These are phyloP conservation scores for Hypoxylon fuscum DNA, from an alignment of 495 filamentous ascomycete species.

Conservation along the genomic window DNA sequence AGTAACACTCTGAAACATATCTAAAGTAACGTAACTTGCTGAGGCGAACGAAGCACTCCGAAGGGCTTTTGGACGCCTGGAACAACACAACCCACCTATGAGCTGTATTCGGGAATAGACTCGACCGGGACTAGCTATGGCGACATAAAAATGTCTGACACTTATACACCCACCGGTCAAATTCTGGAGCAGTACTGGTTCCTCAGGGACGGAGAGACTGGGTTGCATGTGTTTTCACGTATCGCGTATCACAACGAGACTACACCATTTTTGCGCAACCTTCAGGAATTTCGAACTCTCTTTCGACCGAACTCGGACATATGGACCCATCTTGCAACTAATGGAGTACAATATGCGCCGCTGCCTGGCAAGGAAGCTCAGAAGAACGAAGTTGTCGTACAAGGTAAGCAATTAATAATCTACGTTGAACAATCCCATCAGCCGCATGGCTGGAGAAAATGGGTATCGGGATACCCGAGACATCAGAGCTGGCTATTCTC, in stretches of 20 bases:
- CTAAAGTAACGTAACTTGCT: slow-evolving; percentile 36
- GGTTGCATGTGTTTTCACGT: slow-evolving; percentile 64
- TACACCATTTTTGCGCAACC: slow-evolving; percentile 62
- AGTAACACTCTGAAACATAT: slow-evolving; percentile 30
- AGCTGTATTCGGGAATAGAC: slow-evolving; percentile 60
- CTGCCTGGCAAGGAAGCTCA: slow-evolving; percentile 57
- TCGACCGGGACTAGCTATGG: slow-evolving; percentile 56
- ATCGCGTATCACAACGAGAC: slow-evolving; percentile 64
- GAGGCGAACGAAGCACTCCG: slow-evolving; percentile 56
- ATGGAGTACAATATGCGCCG: slow-evolving; percentile 60
- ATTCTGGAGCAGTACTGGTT: slow-evolving; percentile 67
- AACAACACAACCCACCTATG: slow-evolving; percentile 50
- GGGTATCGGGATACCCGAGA: slow-evolving; percentile 27
- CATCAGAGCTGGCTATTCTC: slow-evolving; percentile 4
- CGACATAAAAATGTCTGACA: slow-evolving; percentile 61
- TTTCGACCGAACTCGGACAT: slow-evolving; percentile 63
- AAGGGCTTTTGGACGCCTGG: slow-evolving; percentile 63
- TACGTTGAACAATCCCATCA: slow-evolving; percentile 16
- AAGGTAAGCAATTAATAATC: slow-evolving; percentile 29
- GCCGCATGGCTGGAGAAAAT: slow-evolving; percentile 16
- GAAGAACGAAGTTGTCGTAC: slow-evolving; percentile 55
- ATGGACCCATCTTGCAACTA: slow-evolving; percentile 65
- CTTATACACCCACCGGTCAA: slow-evolving; percentile 60
- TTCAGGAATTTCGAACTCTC: slow-evolving; percentile 63
- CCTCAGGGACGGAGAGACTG: slow-evolving; percentile 63